Percentiles rank a stretch among this genome's conserved stretches.
Conservation (phyloP, 495 filamentous ascomycete species). For the Neurospora sp. region DNA sequence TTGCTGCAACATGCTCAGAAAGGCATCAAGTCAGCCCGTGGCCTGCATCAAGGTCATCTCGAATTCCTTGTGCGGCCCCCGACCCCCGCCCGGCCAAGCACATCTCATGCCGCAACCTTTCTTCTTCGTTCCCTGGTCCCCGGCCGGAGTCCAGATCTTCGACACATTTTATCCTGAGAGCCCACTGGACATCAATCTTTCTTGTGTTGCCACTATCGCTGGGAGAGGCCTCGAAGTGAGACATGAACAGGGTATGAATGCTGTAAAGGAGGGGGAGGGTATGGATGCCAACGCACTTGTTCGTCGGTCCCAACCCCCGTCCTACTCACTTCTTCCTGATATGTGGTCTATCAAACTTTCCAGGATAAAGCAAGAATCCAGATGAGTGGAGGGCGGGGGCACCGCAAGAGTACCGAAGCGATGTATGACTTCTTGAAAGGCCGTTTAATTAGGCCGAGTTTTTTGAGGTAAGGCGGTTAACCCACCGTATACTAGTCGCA, state of each 20-base stretch:
- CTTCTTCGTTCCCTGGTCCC: neutral
- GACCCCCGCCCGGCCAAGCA: neutral
- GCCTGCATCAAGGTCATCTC: slow-evolving; percentile 1
- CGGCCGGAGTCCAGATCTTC: neutral
- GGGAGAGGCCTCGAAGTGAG: slow-evolving; percentile 8
- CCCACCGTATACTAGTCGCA: neutral
- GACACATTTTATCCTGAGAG: neutral
- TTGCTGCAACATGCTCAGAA: neutral
- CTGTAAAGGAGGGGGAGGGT: neutral
- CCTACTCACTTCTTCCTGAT: neutral
- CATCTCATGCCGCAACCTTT: neutral
- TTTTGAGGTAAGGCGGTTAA: neutral
- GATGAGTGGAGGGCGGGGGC: neutral
- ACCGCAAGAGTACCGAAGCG: neutral
- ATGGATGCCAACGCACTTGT: neutral
- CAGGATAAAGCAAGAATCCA: neutral
- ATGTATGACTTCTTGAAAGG: neutral
- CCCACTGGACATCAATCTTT: neutral
- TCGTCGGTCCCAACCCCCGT: neutral
- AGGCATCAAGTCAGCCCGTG: neutral
- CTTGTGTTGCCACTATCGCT: slow-evolving; percentile 9
- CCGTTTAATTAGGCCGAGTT: neutral
- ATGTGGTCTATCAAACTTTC: neutral
- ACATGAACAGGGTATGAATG: slow-evolving; percentile 8
- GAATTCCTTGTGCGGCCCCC: neutral